Evolutionary conservation across 164 flowering plant species (phyloP).

Genomic region (Aristolochia fimbriata): DNA sequence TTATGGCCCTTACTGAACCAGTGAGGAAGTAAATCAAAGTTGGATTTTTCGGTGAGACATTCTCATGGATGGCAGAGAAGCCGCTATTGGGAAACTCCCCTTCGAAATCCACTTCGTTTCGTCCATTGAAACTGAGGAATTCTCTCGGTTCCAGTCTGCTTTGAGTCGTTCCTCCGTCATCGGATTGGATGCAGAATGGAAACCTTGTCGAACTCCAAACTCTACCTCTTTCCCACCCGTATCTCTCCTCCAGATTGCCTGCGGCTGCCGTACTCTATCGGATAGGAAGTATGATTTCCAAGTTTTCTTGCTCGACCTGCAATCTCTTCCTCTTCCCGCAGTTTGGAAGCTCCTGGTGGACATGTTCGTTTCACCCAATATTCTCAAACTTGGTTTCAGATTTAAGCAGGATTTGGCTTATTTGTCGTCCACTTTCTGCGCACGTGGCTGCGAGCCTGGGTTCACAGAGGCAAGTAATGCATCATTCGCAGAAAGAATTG

Average conservation of each 20-base stretch:
- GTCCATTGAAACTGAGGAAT: slow-evolving; percentile 60
- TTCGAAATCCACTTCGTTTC: slow-evolving; percentile 35
- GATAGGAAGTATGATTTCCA: slow-evolving; percentile 10
- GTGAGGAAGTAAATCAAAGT: too few relatives aligned
- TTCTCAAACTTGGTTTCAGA: slow-evolving; percentile 68
- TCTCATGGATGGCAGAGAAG: slow-evolving; percentile 9
- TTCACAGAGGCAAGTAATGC: slow-evolving; percentile 44
- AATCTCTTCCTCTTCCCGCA: slow-evolving; percentile 30
- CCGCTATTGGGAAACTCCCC: neutral
- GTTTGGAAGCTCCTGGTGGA: slow-evolving; percentile 46
- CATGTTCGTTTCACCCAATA: slow-evolving; percentile 48
- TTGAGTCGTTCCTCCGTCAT: slow-evolving; percentile 49
- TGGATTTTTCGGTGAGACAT: too few relatives aligned
- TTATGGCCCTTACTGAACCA: too few relatives aligned
- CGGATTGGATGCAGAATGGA: slow-evolving; percentile 96
- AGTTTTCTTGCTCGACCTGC: slow-evolving; percentile 63
- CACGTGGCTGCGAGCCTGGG: slow-evolving; percentile 54
- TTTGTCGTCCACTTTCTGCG: slow-evolving; percentile 61
- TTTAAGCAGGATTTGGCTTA: slow-evolving; percentile 84
- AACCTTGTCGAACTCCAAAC: slow-evolving; percentile 34
- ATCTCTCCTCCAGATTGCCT: slow-evolving; percentile 80
- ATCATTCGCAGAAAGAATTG: too few relatives aligned
- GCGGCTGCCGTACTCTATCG: slow-evolving; percentile 22
- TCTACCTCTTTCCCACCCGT: slow-evolving; percentile 50
- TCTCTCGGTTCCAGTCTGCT: slow-evolving; percentile 36